Base-by-base conservation (phyloP, 2,329 filamentous ascomycete genomes). In the Microsporum ferrugineum region DNA sequence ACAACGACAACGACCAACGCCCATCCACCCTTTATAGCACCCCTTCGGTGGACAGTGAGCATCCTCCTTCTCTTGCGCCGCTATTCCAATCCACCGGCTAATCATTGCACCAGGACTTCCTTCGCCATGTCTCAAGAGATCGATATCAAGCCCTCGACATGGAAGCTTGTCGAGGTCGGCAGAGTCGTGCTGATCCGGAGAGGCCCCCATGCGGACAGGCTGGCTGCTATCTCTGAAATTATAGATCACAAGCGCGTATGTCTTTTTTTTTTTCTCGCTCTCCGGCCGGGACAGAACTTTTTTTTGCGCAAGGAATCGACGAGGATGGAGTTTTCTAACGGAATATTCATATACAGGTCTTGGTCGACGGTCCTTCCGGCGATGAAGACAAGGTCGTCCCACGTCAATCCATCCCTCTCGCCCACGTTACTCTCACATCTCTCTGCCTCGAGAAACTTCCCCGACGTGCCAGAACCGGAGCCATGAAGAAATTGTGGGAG, bases 211-310 rank as follows among this genome's bases (percentile, higher is more conserved):
- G 81, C 82, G 71, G 91, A 91, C 82, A 89, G 89, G 78, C 85
- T 97, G 73, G 95, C 91, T 74, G 82, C 87, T 73, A 92, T 99
- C 75, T 91, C 96, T 80, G 92, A 99, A 87, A 97, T 99, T 80
- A 94, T 99, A 82, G 94, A 99, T 82, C 92, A 99, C 88, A 96
- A 96, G 86, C 91, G 94, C 82, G 94, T 99, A 95, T 77, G 94
- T 90, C 76, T 58, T 56, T 31, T 23, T 38, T 38, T 17, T 12
- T 36, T 39, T 17, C n/a, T 62, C 29, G 29, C 34, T 10, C 62
- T 59, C 14, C 51, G 23, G 8, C 7, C 23, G 45, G 45, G 12
- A 7, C 27, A 4, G 1, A 4, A 23, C 17, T 23, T 51, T 51
- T 51, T 51, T 51, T 29, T 33, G 23, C 45, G 23, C 45, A 41